phyloP scores from a whole-genome alignment of 768 basidiomycete species.

The Chalciporus piperatus region DNA sequence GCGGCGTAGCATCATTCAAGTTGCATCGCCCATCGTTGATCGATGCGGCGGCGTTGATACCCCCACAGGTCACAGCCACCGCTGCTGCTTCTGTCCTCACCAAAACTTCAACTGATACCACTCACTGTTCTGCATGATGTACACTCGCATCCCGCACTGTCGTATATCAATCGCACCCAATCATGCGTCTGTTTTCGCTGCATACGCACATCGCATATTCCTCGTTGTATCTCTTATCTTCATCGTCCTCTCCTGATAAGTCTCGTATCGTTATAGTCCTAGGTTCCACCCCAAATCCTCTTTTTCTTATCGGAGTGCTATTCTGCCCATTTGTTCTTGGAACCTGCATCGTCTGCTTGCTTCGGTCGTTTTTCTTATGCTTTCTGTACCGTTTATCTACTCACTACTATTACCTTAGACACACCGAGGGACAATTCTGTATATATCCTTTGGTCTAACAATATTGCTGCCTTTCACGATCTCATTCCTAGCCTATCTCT shows the following conservation, averaged over 20 bases:
- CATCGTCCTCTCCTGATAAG: background rate
- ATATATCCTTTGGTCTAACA: constrained; percentile 7
- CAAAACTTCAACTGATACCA: background rate
- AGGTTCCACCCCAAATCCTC: background rate
- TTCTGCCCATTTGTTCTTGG: constrained; percentile 3
- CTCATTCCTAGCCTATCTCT: too few species aligned
- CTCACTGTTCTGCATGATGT: constrained; percentile 8
- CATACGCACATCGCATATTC: constrained; percentile 8
- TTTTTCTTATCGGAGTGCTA: background rate
- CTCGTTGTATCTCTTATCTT: background rate
- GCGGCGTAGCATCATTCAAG: background rate
- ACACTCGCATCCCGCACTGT: constrained; percentile 4
- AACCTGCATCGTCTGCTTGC: background rate
- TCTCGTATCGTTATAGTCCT: background rate
- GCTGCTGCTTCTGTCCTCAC: background rate
- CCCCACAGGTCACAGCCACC: background rate
- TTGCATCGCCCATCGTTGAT: constrained; percentile 10
- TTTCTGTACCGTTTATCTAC: constrained; percentile 16
- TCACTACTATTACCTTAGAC: constrained; percentile 13
- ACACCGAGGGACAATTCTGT: background rate
- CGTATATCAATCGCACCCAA: constrained; percentile 10
- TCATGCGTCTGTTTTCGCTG: background rate
- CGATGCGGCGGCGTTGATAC: constrained; percentile 3
- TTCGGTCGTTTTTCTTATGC: background rate
- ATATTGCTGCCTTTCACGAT: background rate